Base-by-base conservation (phyloP, 2,329 filamentous ascomycete species). In the Pezicula neosporulosa region DNA sequence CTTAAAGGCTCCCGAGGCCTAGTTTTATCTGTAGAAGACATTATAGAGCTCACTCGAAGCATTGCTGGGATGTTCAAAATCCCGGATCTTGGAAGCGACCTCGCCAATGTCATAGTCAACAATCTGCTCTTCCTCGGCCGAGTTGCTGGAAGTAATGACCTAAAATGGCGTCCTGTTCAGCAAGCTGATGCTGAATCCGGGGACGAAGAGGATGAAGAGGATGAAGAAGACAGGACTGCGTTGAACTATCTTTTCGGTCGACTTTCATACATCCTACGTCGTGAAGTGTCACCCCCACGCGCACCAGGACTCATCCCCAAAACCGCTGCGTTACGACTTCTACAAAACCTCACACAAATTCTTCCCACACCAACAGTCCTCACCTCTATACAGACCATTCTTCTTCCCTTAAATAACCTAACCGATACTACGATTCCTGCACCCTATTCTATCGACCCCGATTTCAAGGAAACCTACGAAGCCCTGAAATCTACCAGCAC, bases 101-200 rank as follows among this genome's bases (percentile, higher is more conserved):
- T 97, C n/a, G 89, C 89, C 1, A 77, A 82, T 39, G 90, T 96
- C 65, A 85, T 85, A 12, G 83, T 89, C 4, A 87, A 90, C 58
- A 90, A 96, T 56, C 75, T 96, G 35, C 78, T 93, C 36, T 96
- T 96, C 74, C 75, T 99, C 0, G 89, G 85, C 39, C 82, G 77
- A 54, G 85, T 73, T 63, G 80, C 81, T 52, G 78, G 78, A 13
- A 78, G 78, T 33, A 89, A 85, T 56, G 73, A 76, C 62, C 61
- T 77, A 42, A 68, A 61, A 21, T 82, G 67, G 73, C 70, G 65
- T 58, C 68, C 57, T 49, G 68, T 70, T 8, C 70, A 69, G n/a
- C 74, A 74, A 16, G 71, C 70, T 10, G 67, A 72, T 3, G 68
- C 70, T 2, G 70, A 74, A 1, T 70, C 73, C 2, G 69, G 70